A percentile compares a stretch with the other conserved stretches of the same genome.
These are phyloP conservation scores for Phytophthora palmivora DNA, from an alignment of 352 stramenopile genomes.

Conservation along the genomic window DNA sequence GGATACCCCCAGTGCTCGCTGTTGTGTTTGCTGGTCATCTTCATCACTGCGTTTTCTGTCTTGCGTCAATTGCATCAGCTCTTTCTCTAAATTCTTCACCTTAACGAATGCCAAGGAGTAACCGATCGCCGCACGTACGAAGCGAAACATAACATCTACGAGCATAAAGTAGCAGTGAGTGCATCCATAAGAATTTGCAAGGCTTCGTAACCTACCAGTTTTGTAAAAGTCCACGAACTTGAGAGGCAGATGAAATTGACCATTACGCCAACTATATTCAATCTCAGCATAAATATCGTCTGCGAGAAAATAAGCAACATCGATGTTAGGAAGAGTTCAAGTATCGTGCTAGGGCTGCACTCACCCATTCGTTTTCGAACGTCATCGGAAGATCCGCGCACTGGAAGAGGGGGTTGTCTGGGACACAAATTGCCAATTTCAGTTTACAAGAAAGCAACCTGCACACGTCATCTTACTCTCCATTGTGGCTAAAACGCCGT, in stretches of 20 bases:
- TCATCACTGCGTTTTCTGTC: conserved; percentile 33
- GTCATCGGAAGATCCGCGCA: conserved; percentile 42
- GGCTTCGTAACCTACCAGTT: conserved; percentile 32
- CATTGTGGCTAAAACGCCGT: conserved; percentile 10
- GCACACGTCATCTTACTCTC: conserved; percentile 16
- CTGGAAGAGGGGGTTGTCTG: conserved; percentile 17
- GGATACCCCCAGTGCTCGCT: conserved; percentile 17
- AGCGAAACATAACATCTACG: conserved; percentile 77
- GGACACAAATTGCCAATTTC: neutral
- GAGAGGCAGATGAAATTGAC: conserved; percentile 60
- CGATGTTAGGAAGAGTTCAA: neutral
- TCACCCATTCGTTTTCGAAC: conserved; percentile 57
- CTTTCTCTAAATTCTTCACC: conserved; percentile 58
- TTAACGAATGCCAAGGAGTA: conserved; percentile 73
- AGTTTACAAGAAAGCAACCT: neutral
- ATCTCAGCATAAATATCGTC: conserved; percentile 81
- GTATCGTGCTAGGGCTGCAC: neutral
- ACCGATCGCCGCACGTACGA: conserved; percentile 68
- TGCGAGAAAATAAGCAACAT: conserved; percentile 9
- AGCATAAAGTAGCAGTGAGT: neutral
- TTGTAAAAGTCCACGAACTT: conserved; percentile 80
- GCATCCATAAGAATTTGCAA: neutral
- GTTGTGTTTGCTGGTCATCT: conserved; percentile 34
- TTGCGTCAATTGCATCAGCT: conserved; percentile 39
- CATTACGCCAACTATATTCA: conserved; percentile 51